Evolutionary conservation across 2,329 filamentous ascomycete genomes (phyloP).

Genomic region (Simplicillium sp.): DNA sequence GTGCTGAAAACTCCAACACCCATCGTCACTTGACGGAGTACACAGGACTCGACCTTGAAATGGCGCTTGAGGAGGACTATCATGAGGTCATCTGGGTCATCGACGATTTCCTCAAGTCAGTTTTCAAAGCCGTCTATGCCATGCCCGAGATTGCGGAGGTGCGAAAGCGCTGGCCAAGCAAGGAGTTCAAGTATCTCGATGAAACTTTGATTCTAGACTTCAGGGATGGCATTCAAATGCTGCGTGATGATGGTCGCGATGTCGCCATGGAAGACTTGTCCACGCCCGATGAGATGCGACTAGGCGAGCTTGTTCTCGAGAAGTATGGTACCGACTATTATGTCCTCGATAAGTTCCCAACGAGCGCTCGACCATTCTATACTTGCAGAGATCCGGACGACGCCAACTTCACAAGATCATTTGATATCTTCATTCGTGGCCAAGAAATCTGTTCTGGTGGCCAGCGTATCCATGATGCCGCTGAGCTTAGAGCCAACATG

Average conservation of each 20-base stretch:
- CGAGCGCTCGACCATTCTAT: constrained; percentile 79
- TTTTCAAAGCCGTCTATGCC: constrained; percentile 36
- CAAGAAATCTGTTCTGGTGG: constrained; percentile 90
- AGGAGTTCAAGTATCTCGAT: constrained; percentile 79
- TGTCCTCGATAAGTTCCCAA: constrained; percentile 87
- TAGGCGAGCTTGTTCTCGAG: constrained; percentile 76
- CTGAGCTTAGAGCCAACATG: constrained; percentile 70
- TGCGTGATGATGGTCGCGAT: constrained; percentile 75
- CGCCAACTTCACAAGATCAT: constrained; percentile 72
- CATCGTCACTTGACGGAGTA: constrained; percentile 92
- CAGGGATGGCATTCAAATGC: constrained; percentile 66
- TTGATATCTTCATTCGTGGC: constrained; percentile 88
- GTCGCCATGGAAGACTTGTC: constrained; percentile 68
- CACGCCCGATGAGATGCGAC: constrained; percentile 77
- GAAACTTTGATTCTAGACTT: constrained; percentile 77
- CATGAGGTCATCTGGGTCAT: constrained; percentile 75
- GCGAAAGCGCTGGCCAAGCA: constrained; percentile 76
- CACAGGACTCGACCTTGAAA: constrained; percentile 85
- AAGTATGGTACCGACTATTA: constrained; percentile 88
- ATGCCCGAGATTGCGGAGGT: constrained; percentile 66
- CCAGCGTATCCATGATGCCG: constrained; percentile 80
- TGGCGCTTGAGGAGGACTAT: constrained; percentile 83
- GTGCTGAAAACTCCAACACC: constrained; percentile 92
- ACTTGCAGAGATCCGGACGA: constrained; percentile 75
- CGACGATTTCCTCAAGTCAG: constrained; percentile 71